phyloP scores from a whole-genome alignment of 306 rosid genomes.

The Cicer yamashitae region DNA sequence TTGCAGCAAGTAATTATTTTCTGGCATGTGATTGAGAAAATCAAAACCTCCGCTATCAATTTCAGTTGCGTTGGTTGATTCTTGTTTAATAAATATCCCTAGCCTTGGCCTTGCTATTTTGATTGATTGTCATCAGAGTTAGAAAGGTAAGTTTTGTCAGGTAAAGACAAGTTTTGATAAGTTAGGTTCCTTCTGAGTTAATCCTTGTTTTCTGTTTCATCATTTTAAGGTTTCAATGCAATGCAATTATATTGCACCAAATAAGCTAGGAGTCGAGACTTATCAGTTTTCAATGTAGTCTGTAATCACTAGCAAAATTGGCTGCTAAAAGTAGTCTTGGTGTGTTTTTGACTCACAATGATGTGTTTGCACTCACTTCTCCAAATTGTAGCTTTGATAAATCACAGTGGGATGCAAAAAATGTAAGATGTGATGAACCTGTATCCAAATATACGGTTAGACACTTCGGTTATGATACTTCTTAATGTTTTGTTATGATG shows the following conservation, averaged over 20 bases:
- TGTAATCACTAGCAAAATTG: neutral
- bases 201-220: neutral
- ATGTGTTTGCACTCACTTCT: neutral
- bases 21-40: neutral
- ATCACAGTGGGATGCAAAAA: neutral
- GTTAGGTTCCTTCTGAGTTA: no score
- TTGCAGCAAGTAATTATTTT: neutral
- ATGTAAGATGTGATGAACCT: neutral
- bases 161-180: neutral
- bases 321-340: neutral
- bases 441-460: neutral
- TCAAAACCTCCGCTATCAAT: neutral
- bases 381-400: neutral
- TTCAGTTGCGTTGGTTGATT: neutral
- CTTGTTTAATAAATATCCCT: neutral
- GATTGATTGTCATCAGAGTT: neutral
- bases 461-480: neutral
- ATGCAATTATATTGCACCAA: neutral
- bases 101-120: neutral
- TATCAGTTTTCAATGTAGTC: no score
- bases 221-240: neutral
- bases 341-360: neutral
- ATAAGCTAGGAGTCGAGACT: neutral
- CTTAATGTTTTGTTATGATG: neutral
- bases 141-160: neutral